A percentile compares a stretch with the other conserved stretches of the same genome.
Conservation (phyloP, 2,329 filamentous ascomycete species). For the Penicillium thymicola region DNA sequence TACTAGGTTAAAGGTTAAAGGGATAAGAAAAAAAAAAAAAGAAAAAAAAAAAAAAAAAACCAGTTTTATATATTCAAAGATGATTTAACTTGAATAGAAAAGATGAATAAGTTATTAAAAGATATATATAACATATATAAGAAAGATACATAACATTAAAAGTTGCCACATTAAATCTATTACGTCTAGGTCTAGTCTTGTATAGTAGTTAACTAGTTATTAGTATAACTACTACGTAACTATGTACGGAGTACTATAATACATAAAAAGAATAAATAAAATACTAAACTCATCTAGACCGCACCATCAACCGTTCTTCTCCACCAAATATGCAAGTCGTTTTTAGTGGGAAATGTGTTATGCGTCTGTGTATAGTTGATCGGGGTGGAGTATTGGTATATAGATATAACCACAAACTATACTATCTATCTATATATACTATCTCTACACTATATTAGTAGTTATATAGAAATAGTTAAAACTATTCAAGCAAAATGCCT, state of each 20-base stretch:
- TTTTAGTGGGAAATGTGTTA: not conserved
- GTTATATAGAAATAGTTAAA: no score
- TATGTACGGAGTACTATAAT: no score
- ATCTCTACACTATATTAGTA: no score
- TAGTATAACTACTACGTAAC: not conserved
- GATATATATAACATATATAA: not conserved
- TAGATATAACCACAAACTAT: no score
- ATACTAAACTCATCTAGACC: conserved; percentile 4
- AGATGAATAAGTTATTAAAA: no score
- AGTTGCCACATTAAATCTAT: not conserved
- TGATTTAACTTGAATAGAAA: no score
- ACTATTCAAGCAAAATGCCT: no score
- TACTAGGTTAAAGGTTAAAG: no score
- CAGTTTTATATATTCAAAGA: not conserved
- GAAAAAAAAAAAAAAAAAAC: not conserved
- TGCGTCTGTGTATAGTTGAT: not conserved
- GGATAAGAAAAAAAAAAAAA: not conserved
- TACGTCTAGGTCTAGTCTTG: not conserved
- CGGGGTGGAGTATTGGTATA: not conserved
- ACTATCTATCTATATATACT: no score
- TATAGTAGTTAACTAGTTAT: not conserved
- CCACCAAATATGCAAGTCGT: conserved; percentile 2
- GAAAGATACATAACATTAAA: no score
- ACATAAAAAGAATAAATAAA: not conserved
- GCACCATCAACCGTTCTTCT: conserved; percentile 1